Evolutionary conservation across 2,329 filamentous ascomycete species (phyloP).

Genomic region (Hypoxylon sp.): DNA sequence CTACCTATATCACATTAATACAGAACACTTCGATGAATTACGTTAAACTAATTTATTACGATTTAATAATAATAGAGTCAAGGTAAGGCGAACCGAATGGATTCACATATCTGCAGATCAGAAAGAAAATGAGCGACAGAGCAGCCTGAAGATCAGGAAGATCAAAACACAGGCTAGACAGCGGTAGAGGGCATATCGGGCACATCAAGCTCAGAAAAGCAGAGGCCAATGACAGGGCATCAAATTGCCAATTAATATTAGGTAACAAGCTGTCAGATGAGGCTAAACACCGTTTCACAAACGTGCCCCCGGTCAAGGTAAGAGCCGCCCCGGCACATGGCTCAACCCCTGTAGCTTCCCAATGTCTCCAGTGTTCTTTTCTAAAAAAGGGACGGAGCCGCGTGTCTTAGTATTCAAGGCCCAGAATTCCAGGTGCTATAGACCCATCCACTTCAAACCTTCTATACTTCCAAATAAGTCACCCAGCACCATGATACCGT

Average conservation of each 20-base stretch:
- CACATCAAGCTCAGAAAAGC: background rate
- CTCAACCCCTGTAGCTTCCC: constrained; percentile 9
- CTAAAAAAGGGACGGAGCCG: constrained; percentile 28
- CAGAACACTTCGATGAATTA: background rate
- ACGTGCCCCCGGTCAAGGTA: constrained; percentile 5
- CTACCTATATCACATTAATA: background rate
- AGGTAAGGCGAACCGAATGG: constrained; percentile 16
- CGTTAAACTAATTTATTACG: background rate
- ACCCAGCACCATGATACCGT: constrained; percentile 1
- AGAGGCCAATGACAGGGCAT: constrained; percentile 19
- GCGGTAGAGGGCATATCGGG: background rate
- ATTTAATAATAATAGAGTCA: background rate
- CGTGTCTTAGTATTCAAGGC: constrained; percentile 33
- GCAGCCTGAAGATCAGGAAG: constrained; percentile 23
- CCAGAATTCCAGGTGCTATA: constrained; percentile 25
- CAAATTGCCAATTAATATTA: constrained; percentile 33
- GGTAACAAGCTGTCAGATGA: constrained; percentile 39
- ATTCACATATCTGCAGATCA: constrained; percentile 22
- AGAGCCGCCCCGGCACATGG: constrained; percentile 31
- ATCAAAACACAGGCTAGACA: constrained; percentile 20
- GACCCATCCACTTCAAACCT: constrained; percentile 31
- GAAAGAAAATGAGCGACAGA: constrained; percentile 9
- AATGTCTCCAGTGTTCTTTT: constrained; percentile 9
- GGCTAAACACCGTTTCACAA: constrained; percentile 36
- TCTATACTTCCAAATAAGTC: constrained; percentile 1